Percentiles rank a stretch among this genome's conserved stretches.
Conservation (phyloP, 148 eudicot genomes). For the Cornus suecica region DNA sequence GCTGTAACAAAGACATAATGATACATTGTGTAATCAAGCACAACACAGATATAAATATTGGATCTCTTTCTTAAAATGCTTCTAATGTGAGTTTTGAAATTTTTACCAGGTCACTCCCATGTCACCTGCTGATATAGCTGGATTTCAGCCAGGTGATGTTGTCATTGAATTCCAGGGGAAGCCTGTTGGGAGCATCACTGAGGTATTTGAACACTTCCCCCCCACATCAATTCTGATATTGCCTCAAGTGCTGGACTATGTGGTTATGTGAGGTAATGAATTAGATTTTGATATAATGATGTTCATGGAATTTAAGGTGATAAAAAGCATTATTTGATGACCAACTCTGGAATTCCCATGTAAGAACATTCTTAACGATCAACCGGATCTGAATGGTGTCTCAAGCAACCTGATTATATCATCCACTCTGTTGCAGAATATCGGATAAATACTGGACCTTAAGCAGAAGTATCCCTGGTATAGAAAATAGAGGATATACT, state of each 20-base stretch:
- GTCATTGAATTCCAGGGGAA: conserved; percentile 15
- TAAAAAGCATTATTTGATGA: neutral
- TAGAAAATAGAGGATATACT: too few relatives aligned
- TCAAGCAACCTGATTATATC: neutral
- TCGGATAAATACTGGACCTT: neutral
- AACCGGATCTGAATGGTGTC: neutral
- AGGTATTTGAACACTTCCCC: conserved; percentile 10
- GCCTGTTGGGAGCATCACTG: conserved; percentile 19
- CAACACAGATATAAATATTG: too few relatives aligned
- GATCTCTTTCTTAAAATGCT: neutral
- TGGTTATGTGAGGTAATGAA: neutral
- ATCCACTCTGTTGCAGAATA: neutral
- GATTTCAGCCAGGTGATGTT: conserved; percentile 19
- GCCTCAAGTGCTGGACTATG: neutral
- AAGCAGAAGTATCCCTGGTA: too few relatives aligned
- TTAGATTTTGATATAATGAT: neutral
- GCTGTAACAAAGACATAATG: too few relatives aligned
- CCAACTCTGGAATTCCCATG: neutral
- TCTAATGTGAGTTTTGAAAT: neutral
- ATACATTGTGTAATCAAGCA: too few relatives aligned
- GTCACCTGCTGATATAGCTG: conserved; percentile 21
- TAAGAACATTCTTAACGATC: too few relatives aligned
- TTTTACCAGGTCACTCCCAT: conserved; percentile 12
- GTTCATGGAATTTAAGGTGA: neutral
- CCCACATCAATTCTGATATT: neutral